phyloP scores from a whole-genome alignment of 176 grass and related monocot genomes.

The Microstegium vimineum region DNA sequence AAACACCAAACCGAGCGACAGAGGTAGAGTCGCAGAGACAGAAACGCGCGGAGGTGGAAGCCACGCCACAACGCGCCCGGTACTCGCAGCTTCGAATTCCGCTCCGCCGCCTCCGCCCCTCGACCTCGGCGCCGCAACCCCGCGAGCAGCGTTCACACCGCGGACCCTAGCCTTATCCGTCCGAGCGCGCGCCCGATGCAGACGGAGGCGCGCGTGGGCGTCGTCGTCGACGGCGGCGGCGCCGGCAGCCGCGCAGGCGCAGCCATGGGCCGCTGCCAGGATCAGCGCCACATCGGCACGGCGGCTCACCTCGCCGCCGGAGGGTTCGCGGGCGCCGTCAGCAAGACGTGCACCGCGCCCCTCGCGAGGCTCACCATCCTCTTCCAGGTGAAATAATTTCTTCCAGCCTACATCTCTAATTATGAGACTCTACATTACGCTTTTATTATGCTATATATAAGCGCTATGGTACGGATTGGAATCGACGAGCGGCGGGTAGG shows the following conservation, averaged over 20 bases:
- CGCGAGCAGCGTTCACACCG: neutral
- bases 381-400: slow-evolving; percentile 63
- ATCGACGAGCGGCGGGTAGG: neutral
- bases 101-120: neutral
- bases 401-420: neutral
- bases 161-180: neutral
- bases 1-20: no score
- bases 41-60: no score
- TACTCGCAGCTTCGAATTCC: slow-evolving; percentile 23
- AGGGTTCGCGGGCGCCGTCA: slow-evolving; percentile 70
- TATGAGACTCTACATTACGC: neutral
- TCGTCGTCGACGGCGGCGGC: slow-evolving; percentile 41
- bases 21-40: neutral
- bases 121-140: neutral
- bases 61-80: neutral
- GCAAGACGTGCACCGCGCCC: slow-evolving; percentile 92
- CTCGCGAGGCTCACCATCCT: slow-evolving; percentile 91
- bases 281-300: slow-evolving; percentile 56
- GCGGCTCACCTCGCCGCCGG: slow-evolving; percentile 67
- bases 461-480: neutral
- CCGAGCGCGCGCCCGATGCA: slow-evolving; percentile 42
- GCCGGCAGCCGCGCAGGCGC: slow-evolving; percentile 2
- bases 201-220: slow-evolving; percentile 57
- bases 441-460: neutral
- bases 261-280: slow-evolving; percentile 13